Evolutionary conservation across 306 rosid species (phyloP), one percentile per base, ranked within the genome.

Genomic region (Malus sieversii): DNA sequence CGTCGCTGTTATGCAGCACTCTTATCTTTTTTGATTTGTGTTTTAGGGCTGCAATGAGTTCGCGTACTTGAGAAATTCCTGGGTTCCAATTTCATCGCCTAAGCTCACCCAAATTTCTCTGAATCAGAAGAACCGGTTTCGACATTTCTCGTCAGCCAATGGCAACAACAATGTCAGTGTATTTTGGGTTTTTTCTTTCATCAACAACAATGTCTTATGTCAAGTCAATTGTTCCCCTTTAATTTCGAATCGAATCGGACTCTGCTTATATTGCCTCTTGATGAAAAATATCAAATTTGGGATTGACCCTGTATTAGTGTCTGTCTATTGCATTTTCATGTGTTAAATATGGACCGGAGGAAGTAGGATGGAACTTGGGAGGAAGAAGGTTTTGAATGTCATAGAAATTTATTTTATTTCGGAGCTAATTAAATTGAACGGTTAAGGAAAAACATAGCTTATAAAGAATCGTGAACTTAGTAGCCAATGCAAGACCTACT

Each of bases 121-220:
- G 76, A 73, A 45, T 81, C 86, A 25, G 8, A 25, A 58, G 75
- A 82, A 53, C 48, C 42, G 10, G 13, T 63, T 57, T 61, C 63
- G 59, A 48, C 62, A 33, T 18, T 46, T 81, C 29, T 83, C 82
- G 82, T 82, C 85, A 5, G 60, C 35, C 35, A 71, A 77, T 78
- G 82, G 65, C 69, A 78, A 77, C 80, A 78, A 68, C 45, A 65
- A 62, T 60, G 77, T 25, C 65, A 12, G 57, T 81, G 90, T 84
- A 42, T 42, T 42, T 42, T 42, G 82, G 75, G 75, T 69, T 13
- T 59, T 33, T 42, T 10, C 42, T 66, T 16, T 16, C 57, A 4
- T 42, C 45, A 9, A 42, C 35, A n/a, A 16, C 59, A 35, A 29
- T 25, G 23, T 70, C 53, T 22, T 23, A 15, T 22, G 25, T 58